Evolutionary conservation across 2,329 filamentous ascomycete species (phyloP).

Genomic region (Dothideomycetes sp.): DNA sequence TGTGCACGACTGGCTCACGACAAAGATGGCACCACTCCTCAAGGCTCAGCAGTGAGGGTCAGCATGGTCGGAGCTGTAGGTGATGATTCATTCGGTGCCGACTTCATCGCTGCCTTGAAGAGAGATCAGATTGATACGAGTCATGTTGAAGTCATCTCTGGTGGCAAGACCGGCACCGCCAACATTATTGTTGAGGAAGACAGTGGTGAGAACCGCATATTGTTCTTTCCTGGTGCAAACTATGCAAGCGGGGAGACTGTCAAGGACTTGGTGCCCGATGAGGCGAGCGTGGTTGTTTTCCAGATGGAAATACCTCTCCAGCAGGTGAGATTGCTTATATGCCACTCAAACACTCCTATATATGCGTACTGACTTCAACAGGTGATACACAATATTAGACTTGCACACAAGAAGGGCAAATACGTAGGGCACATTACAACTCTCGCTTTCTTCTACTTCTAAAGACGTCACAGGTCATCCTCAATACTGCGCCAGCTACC

Average conservation of each 20-base stretch:
- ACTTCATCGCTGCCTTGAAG: conserved; percentile 29
- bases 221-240: conserved; percentile 38
- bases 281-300: conserved; percentile 32
- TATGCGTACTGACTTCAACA: conserved; percentile 7
- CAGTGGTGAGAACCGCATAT: conserved; percentile 37
- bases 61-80: conserved; percentile 40
- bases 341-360: background rate
- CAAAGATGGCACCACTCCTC: conserved; percentile 7
- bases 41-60: conserved; percentile 26
- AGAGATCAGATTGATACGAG: conserved; percentile 33
- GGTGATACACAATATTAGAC: conserved; percentile 22
- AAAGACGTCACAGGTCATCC: conserved; percentile 43
- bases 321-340: conserved; percentile 20
- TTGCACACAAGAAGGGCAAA: conserved; percentile 17
- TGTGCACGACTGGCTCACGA: conserved; percentile 58
- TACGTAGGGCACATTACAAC: conserved; percentile 11
- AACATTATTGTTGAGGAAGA: conserved; percentile 38
- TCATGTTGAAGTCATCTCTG: conserved; percentile 27
- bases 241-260: conserved; percentile 21
- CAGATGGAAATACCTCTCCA: conserved; percentile 36
- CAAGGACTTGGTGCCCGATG: conserved; percentile 26
- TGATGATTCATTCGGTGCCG: conserved; percentile 30
- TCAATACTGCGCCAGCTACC: conserved; percentile 72
- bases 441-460: background rate
- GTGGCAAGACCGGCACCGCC: conserved; percentile 36